Percentiles rank a stretch among this genome's conserved stretches.
Conservation (phyloP, 2,329 filamentous ascomycete genomes). For the Neocucurbitaria cava region DNA sequence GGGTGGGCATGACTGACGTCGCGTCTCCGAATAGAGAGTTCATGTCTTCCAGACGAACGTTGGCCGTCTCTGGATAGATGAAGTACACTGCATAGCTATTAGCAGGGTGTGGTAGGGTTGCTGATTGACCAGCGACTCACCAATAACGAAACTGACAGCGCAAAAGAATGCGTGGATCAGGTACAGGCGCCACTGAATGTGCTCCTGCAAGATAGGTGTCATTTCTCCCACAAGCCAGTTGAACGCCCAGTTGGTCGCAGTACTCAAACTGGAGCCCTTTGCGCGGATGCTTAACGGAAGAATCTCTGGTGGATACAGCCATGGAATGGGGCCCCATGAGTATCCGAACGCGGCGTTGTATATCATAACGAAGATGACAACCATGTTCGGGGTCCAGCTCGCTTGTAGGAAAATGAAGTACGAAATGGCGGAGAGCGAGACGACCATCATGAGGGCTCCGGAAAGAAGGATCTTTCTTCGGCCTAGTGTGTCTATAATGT, state of each 20-base stretch:
- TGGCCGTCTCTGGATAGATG: constrained; percentile 95
- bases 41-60: constrained; percentile 96
- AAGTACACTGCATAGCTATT: constrained; percentile 76
- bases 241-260: constrained; percentile 96
- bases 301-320: constrained; percentile 99
- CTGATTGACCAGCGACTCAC: constrained; percentile 63
- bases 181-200: constrained; percentile 93
- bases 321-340: constrained; percentile 97
- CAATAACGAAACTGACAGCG: constrained; percentile 91
- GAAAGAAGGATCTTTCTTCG: constrained; percentile 87
- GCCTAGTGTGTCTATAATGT: constrained; percentile 91
- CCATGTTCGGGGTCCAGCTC: constrained; percentile 76
- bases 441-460: constrained; percentile 86
- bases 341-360: constrained; percentile 98
- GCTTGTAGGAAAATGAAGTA: constrained; percentile 95
- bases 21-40: constrained; percentile 92
- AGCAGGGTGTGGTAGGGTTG: constrained; percentile 20
- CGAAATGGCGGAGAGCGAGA: constrained; percentile 87
- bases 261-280: constrained; percentile 95
- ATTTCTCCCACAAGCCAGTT: constrained; percentile 97
- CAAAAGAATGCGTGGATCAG: constrained; percentile 97
- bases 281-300: constrained; percentile 94
- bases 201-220: constrained; percentile 90
- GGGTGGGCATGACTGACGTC: constrained; percentile 81
- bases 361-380: constrained; percentile 95